These are phyloP conservation scores for Multifurca ochricompacta DNA, from an alignment of 768 basidiomycete genomes.

Conservation along the genomic window DNA sequence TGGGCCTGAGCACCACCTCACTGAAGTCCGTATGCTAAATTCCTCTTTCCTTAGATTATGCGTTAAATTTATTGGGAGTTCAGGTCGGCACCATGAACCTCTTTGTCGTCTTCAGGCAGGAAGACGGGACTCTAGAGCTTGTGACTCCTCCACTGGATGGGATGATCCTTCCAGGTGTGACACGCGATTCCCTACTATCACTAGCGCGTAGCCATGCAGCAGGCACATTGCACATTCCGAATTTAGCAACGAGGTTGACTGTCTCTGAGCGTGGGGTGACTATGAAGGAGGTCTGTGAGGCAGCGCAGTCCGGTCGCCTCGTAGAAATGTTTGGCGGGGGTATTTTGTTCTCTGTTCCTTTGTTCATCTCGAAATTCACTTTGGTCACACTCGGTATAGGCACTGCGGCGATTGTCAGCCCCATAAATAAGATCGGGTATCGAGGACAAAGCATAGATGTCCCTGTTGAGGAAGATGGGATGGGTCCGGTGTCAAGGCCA, in stretches of 20 bases:
- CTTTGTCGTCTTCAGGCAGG: conserved; percentile 54
- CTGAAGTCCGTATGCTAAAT: conserved; percentile 35
- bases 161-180: conserved; percentile 38
- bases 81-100: conserved; percentile 80
- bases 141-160: conserved; percentile 26
- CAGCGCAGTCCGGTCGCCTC: conserved; percentile 24
- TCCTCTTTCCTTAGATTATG: conserved; percentile 30
- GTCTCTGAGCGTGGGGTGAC: conserved; percentile 28
- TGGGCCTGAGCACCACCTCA: conserved; percentile 50
- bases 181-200: conserved; percentile 32
- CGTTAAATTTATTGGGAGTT: conserved; percentile 30
- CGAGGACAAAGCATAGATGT: conserved; percentile 34
- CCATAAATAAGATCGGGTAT: conserved; percentile 35
- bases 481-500: conserved; percentile 34
- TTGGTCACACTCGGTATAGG: conserved; percentile 21
- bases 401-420: conserved; percentile 34
- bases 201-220: conserved; percentile 32
- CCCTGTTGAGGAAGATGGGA: conserved; percentile 33
- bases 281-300: conserved; percentile 29
- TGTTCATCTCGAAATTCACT: neutral
- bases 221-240: conserved; percentile 23
- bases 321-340: conserved; percentile 30
- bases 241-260: conserved; percentile 22
- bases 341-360: neutral
- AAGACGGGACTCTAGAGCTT: conserved; percentile 38